Conservation (phyloP, 768 basidiomycete genomes). For the Phanerochaete sordida region DNA sequence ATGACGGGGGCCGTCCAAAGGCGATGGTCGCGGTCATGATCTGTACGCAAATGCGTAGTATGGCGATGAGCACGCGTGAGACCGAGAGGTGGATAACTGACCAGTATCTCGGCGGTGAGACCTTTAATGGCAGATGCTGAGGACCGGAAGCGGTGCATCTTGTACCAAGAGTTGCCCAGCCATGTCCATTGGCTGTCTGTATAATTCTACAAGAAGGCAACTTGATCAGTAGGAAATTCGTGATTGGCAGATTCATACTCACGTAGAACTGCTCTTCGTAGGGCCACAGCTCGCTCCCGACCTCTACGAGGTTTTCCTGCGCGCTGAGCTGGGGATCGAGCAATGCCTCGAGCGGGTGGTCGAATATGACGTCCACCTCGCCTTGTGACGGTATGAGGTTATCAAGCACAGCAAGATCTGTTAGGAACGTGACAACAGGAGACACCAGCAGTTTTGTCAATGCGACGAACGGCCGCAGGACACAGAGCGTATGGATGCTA, state of each 20-base stretch:
- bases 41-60: constrained; percentile 28
- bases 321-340: constrained; percentile 54
- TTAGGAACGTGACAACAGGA: constrained; percentile 72
- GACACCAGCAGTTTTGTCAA: constrained; percentile 68
- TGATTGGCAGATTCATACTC: no score
- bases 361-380: constrained; percentile 80
- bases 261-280: constrained; percentile 75
- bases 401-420: constrained; percentile 47
- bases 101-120: constrained; percentile 78
- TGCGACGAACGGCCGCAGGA: constrained; percentile 66
- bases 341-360: constrained; percentile 71
- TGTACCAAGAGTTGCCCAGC: constrained; percentile 53
- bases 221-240: background rate
- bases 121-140: constrained; percentile 81
- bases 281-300: constrained; percentile 73
- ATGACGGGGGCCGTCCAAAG: constrained; percentile 46
- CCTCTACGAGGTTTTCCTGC: constrained; percentile 45
- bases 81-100: constrained; percentile 29
- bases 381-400: constrained; percentile 50
- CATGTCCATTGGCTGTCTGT: constrained; percentile 48
- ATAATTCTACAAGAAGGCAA: constrained; percentile 40
- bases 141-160: constrained; percentile 83
- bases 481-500: constrained; percentile 55
- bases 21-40: constrained; percentile 68
- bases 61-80: background rate